Percentiles rank a stretch among this genome's conserved stretches.
Evolutionary conservation across 352 stramenopile genomes (phyloP).

Genomic region (Globisporangium cystogenes): DNA sequence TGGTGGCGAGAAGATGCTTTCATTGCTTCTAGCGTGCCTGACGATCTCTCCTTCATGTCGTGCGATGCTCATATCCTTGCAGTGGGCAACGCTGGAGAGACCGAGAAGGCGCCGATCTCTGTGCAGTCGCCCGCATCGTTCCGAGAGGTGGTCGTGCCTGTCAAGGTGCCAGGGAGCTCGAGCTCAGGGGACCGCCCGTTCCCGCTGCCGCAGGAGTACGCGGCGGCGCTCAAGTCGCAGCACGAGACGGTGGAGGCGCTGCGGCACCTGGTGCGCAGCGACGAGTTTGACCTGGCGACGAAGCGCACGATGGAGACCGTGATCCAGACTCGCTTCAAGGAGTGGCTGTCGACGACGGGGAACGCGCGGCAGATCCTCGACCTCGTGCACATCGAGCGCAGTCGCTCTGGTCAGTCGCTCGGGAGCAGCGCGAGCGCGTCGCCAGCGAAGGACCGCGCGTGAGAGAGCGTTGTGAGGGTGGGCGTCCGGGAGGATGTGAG

Average conservation of each 20-base stretch:
- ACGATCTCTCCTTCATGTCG: background rate
- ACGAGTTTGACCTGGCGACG: slow-evolving; percentile 75
- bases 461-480: background rate
- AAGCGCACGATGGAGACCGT: slow-evolving; percentile 81
- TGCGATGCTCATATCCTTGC: background rate
- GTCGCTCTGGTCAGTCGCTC: slow-evolving; percentile 11
- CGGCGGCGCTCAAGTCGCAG: slow-evolving; percentile 48
- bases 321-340: slow-evolving; percentile 80
- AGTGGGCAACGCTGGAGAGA: slow-evolving; percentile 32
- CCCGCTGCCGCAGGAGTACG: slow-evolving; percentile 68
- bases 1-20: background rate
- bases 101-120: slow-evolving; percentile 49
- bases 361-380: slow-evolving; percentile 88
- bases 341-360: slow-evolving; percentile 84
- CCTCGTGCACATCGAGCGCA: slow-evolving; percentile 75
- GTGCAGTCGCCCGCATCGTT: slow-evolving; percentile 55
- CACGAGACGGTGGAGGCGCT: slow-evolving; percentile 75
- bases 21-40: background rate
- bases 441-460: slow-evolving; percentile 12
- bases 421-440: slow-evolving; percentile 7
- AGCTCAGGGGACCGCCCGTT: slow-evolving; percentile 63
- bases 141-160: slow-evolving; percentile 60
- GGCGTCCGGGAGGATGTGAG: background rate
- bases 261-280: slow-evolving; percentile 61
- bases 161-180: slow-evolving; percentile 39